A percentile compares a stretch with the other conserved stretches of the same genome.
phyloP scores from a whole-genome alignment of 805 yeast species.

The Starmerella potacharoeniae region DNA sequence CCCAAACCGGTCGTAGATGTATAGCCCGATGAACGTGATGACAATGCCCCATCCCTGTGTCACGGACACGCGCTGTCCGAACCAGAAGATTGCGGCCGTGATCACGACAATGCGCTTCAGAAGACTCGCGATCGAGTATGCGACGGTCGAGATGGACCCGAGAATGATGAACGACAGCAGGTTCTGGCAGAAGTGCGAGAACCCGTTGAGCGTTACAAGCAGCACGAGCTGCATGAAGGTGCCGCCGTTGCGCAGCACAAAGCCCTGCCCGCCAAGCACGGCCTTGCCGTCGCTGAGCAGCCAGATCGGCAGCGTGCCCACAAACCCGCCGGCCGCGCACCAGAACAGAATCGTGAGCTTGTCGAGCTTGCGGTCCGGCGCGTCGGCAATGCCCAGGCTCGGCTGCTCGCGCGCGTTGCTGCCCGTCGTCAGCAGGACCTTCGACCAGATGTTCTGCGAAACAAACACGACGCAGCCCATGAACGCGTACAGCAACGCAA shows the following conservation, averaged over 20 bases:
- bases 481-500: conserved; percentile 60
- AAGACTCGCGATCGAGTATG: conserved; percentile 78
- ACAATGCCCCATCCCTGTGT: conserved; percentile 34
- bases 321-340: conserved; percentile 62
- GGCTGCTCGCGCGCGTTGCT: conserved; percentile 14
- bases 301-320: conserved; percentile 65
- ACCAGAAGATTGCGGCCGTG: conserved; percentile 59
- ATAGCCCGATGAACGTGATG: conserved; percentile 33
- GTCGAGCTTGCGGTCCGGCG: conserved; percentile 42
- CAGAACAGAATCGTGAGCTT: conserved; percentile 71
- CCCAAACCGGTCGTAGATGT: conserved; percentile 35
- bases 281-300: conserved; percentile 43
- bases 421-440: conserved; percentile 52
- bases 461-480: conserved; percentile 66
- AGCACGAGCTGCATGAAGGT: conserved; percentile 34
- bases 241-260: conserved; percentile 19
- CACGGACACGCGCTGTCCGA: conserved; percentile 35
- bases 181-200: conserved; percentile 70
- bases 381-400: background rate
- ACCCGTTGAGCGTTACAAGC: conserved; percentile 51
- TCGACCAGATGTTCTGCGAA: conserved; percentile 76
- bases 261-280: conserved; percentile 13
- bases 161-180: conserved; percentile 69
- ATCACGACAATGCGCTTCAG: conserved; percentile 82
- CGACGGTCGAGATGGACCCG: conserved; percentile 70